A percentile compares a stretch with the other conserved stretches of the same genome.
phyloP scores from a whole-genome alignment of 208 protist species.

The Wallacemonas sp. region DNA sequence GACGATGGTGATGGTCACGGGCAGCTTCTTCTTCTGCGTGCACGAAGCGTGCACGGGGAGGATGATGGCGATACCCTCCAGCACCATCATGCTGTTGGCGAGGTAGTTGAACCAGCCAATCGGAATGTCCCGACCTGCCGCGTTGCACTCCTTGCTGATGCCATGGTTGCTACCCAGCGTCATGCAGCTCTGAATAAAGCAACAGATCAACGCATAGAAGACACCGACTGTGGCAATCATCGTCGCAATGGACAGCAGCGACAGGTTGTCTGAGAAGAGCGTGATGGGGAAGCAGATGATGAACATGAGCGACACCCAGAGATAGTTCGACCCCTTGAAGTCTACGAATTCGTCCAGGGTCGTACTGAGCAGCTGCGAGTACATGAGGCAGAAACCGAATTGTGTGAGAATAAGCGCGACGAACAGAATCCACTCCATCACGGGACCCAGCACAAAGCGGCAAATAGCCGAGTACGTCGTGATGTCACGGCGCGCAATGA shows the following conservation, averaged over 20 bases:
- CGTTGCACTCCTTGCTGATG: constrained; percentile 23
- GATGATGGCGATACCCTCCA: constrained; percentile 78
- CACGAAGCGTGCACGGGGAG: constrained; percentile 70
- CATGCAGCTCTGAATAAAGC: constrained; percentile 30
- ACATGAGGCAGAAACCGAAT: constrained; percentile 88
- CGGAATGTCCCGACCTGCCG: constrained; percentile 30
- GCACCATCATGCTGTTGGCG: constrained; percentile 74
- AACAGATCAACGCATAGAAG: constrained; percentile 57
- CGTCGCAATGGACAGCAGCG: constrained; percentile 53
- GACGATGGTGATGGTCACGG: constrained; percentile 50
- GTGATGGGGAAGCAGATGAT: constrained; percentile 64
- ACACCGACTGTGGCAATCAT: constrained; percentile 65
- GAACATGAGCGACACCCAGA: constrained; percentile 52
- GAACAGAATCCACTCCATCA: constrained; percentile 59
- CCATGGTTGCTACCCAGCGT: constrained; percentile 20
- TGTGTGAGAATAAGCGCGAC: constrained; percentile 77
- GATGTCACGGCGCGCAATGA: constrained; percentile 55
- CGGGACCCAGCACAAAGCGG: constrained; percentile 52
- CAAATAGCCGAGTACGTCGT: constrained; percentile 76
- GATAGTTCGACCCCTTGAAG: constrained; percentile 34
- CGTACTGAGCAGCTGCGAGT: constrained; percentile 59
- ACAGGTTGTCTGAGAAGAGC: constrained; percentile 61
- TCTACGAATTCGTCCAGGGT: constrained; percentile 51
- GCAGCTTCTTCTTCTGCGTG: constrained; percentile 58
- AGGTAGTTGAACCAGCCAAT: constrained; percentile 71